Evolutionary conservation across 805 yeast genomes (phyloP).

Genomic region (Maudiozyma serrabonitensis): DNA sequence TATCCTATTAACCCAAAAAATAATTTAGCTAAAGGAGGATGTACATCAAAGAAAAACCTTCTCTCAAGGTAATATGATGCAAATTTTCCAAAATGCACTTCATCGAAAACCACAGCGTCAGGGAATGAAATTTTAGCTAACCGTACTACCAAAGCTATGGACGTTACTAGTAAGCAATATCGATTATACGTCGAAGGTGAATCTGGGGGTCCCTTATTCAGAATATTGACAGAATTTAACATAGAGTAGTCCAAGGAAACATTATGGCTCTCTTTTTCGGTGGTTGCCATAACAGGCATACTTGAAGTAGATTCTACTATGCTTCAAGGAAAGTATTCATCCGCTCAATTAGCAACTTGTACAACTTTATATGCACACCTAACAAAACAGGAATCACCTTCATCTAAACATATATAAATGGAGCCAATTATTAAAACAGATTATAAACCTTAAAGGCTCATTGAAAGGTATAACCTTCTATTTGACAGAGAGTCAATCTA

Average conservation of each 20-base stretch:
- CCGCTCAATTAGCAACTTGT: too few species aligned
- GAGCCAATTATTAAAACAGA: too few species aligned
- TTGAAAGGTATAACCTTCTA: too few species aligned
- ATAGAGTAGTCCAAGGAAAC: background rate
- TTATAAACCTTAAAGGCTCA: too few species aligned
- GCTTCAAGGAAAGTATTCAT: too few species aligned
- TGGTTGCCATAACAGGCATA: too few species aligned
- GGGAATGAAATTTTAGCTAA: slow-evolving; percentile 56
- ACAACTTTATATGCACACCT: too few species aligned
- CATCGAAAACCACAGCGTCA: slow-evolving; percentile 73
- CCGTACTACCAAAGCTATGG: slow-evolving; percentile 55
- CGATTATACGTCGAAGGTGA: slow-evolving; percentile 28
- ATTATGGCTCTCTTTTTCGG: background rate
- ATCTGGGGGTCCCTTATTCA: slow-evolving; percentile 1
- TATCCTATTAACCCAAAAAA: slow-evolving; percentile 85
- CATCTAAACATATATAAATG: too few species aligned
- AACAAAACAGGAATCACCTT: too few species aligned
- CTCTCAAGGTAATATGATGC: slow-evolving; percentile 80
- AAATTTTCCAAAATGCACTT: slow-evolving; percentile 80
- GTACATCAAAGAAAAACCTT: slow-evolving; percentile 89
- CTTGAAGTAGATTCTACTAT: too few species aligned
- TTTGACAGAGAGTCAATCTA: too few species aligned
- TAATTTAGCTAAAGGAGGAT: slow-evolving; percentile 95
- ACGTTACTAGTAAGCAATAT: slow-evolving; percentile 52
- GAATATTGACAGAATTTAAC: background rate